Base-by-base conservation (phyloP, 306 rosid genomes). In the Clitoria ternatea region DNA sequence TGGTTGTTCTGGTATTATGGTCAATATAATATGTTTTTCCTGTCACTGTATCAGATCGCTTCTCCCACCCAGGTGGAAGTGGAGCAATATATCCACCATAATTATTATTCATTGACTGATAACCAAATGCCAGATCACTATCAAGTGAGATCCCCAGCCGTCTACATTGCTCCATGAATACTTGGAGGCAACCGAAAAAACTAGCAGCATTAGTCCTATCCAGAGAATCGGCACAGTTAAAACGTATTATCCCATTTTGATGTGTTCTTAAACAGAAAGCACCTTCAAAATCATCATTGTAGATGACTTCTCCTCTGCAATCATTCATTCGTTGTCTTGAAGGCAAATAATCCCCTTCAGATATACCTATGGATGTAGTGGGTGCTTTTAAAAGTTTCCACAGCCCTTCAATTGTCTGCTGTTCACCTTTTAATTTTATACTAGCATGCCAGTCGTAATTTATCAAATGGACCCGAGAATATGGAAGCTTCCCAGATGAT, bases 121-220 rank as follows among this genome's bases (percentile, higher is more conserved):
- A 85, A 54, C 87, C 92, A 79, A 79, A 81, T 70, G 85, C 89
- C 75, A 80, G 43, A 80, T 87, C 87, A 75, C 92, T 89, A 74
- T 95, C 99, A 74, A 95, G 91, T 47, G 95, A 95, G 81, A 91
- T 91, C 53, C 93, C 88, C 18, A 95, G 92, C 52, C 99, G 85
- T 86, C 99, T 91, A 79, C 99, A 95, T 84, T 95, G 99, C 90
- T 95, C 99, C 68, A 79, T 85, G 66, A 95, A 95, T 69, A 85
- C 97, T 80, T 95, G 97, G 75, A 95, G 99, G 76, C 90, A 78
- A 53, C 96, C 97, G 82, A 95, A 95, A 80, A 74, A 95, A 79
- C 99, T 95, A 79, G 99, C 99, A 66, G 99, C 99, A 86, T 95
- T 95, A 52, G 99, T 95, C 84, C 99, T 87, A 80, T 95, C 99